Conservation (phyloP, 2,329 filamentous ascomycete genomes). For the Claviceps arundinis region DNA sequence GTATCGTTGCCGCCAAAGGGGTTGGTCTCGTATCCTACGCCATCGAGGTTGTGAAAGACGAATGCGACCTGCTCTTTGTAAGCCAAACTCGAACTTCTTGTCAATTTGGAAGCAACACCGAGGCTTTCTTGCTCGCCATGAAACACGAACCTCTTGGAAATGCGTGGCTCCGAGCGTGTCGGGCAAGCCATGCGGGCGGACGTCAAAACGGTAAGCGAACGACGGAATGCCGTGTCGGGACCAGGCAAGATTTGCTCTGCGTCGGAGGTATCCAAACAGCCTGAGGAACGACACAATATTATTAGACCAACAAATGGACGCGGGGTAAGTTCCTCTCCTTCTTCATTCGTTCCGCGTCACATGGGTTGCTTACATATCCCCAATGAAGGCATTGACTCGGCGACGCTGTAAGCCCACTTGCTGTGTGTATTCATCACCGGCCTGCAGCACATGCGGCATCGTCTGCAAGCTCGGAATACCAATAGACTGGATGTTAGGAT, state of each 20-base stretch:
- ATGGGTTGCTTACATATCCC: neutral
- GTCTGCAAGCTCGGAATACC: neutral
- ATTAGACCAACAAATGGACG: neutral
- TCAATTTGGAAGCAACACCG: no score
- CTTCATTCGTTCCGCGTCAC: no score
- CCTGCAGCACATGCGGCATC: neutral
- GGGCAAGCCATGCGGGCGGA: neutral
- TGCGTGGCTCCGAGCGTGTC: neutral
- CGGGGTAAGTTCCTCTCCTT: no score
- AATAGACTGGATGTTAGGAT: neutral
- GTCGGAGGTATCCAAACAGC: neutral
- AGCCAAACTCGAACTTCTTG: no score
- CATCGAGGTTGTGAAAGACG: neutral
- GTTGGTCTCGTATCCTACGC: neutral
- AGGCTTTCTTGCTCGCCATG: no score
- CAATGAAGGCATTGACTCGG: neutral
- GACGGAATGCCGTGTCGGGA: neutral
- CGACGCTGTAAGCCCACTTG: neutral
- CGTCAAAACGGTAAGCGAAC: neutral
- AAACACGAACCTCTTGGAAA: neutral
- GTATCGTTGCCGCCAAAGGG: neutral
- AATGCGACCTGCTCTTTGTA: neutral
- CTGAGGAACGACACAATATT: neutral
- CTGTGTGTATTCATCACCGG: neutral
- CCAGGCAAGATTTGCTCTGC: neutral